phyloP scores from a whole-genome alignment of 139 green algal species.

The Micractinium sp. region DNA sequence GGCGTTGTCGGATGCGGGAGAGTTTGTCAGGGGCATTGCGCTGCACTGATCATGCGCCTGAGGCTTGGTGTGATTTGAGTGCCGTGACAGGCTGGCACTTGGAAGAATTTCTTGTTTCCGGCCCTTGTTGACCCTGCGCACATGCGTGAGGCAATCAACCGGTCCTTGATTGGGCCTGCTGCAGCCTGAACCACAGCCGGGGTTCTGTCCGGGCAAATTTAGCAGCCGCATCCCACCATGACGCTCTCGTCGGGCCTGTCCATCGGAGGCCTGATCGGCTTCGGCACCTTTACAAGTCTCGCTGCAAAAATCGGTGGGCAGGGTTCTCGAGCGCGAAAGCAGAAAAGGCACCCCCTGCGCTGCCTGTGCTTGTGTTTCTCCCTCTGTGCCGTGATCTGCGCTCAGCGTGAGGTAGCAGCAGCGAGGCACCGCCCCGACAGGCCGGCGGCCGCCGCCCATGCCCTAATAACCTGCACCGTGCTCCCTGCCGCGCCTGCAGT shows the following conservation, averaged over 20 bases:
- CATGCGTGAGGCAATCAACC: neutral
- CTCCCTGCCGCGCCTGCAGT: slow-evolving; percentile 43
- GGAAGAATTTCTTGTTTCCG: neutral
- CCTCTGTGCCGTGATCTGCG: neutral
- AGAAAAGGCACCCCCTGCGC: too few relatives aligned
- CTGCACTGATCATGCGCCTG: too few relatives aligned
- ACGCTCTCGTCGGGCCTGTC: neutral
- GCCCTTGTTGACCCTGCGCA: too few relatives aligned
- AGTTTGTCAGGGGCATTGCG: neutral
- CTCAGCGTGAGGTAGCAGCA: neutral
- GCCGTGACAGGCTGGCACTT: neutral
- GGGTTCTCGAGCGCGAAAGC: too few relatives aligned
- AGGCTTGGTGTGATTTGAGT: too few relatives aligned
- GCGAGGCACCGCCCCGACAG: too few relatives aligned
- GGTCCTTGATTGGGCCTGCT: neutral
- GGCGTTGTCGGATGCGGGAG: too few relatives aligned
- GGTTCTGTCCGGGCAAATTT: too few relatives aligned
- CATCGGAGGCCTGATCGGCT: slow-evolving; percentile 75
- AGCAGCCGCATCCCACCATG: neutral
- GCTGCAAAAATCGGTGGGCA: slow-evolving; percentile 83
- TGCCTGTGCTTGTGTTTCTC: neutral
- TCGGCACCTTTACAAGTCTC: slow-evolving; percentile 84
- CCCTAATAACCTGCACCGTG: too few relatives aligned
- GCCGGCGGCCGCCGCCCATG: too few relatives aligned
- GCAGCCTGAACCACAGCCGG: too few relatives aligned